Base-by-base conservation (phyloP, 106 monocot genomes). In the Hemerocallis citrina region DNA sequence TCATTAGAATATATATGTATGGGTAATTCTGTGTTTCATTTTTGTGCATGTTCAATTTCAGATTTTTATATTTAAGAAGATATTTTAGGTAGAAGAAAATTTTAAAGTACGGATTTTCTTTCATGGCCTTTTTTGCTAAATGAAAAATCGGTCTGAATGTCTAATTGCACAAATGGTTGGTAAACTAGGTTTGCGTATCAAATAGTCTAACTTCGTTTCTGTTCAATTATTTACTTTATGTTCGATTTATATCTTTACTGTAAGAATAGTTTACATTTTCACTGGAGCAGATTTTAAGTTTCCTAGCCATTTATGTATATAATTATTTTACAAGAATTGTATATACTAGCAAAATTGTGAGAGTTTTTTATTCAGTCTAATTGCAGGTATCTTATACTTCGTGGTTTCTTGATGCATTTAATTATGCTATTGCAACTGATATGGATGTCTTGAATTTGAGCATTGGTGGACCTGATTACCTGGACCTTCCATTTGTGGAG, bases 391-490 rank as follows among this genome's bases (percentile, higher is more conserved):
- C 98, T 42, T 98, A 98, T 75, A 98, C 98, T 22, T 92, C 92
- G 48, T 98, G 98, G 98, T 98, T 98, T 82, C 82, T 98, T 22
- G 98, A 98, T 80, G 98, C 98, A 70, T 98, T 98, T 77, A 98
- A 98, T 72, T 98, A 98, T 78, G 98, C 98, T 42, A 98, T 98
- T 65, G 98, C 98, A 49, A 98, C 72, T 22, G 74, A 88, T 49
- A 88, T 98, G 91, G 98, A 98, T 71, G 98, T 98, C n/a, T 70
- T 98, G 51, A 98, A 98, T 77, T 77, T 98, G 81, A 98, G 98
- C 63, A 98, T 98, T 73, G 98, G 98, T 46, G 98, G 98, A 64
- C 98, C 98, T 59, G 98, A 98, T 75, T 92, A 92, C 41, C 62
- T 98, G 51, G 98, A 98, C 71, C 82, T 98, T 57, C 98, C 98